Evolutionary conservation across 2,329 filamentous ascomycete species (phyloP).

Genomic region (Penicillium sp.): DNA sequence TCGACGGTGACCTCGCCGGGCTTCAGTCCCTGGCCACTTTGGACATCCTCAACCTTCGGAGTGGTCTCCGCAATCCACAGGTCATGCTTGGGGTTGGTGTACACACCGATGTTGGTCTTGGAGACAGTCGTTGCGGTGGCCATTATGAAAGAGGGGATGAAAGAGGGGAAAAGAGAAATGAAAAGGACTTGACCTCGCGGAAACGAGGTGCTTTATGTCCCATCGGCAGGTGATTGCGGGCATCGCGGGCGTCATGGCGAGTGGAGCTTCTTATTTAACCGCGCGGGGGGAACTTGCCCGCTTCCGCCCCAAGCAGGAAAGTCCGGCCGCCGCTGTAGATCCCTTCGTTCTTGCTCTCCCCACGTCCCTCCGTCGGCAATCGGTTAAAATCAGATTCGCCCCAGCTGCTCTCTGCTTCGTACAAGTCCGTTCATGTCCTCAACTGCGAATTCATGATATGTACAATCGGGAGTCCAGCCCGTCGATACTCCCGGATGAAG

Average conservation of each 20-base stretch:
- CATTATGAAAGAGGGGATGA: conserved; percentile 23
- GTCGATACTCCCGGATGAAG: too few relatives aligned
- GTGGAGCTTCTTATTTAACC: neutral
- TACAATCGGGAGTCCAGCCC: neutral
- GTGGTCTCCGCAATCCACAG: conserved; percentile 80
- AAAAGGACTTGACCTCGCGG: too few relatives aligned
- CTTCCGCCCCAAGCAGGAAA: neutral
- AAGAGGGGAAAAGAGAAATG: conserved; percentile 9
- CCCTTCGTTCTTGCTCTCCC: neutral
- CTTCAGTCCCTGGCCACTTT: conserved; percentile 65
- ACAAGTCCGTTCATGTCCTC: neutral
- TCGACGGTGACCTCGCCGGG: conserved; percentile 82
- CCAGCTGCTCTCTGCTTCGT: too few relatives aligned
- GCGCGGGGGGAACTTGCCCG: conserved; percentile 2
- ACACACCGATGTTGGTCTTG: conserved; percentile 92
- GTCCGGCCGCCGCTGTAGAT: neutral
- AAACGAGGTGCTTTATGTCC: too few relatives aligned
- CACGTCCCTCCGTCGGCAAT: neutral
- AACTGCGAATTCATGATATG: neutral
- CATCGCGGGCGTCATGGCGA: conserved; percentile 1
- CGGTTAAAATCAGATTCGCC: neutral
- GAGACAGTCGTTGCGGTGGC: conserved; percentile 43
- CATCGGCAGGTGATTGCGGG: too few relatives aligned
- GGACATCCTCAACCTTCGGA: conserved; percentile 72
- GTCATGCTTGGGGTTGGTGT: conserved; percentile 88